Evolutionary conservation across 345 rosid species (phyloP), one percentile per base, ranked within the genome.

Genomic region (Balakata baccata): DNA sequence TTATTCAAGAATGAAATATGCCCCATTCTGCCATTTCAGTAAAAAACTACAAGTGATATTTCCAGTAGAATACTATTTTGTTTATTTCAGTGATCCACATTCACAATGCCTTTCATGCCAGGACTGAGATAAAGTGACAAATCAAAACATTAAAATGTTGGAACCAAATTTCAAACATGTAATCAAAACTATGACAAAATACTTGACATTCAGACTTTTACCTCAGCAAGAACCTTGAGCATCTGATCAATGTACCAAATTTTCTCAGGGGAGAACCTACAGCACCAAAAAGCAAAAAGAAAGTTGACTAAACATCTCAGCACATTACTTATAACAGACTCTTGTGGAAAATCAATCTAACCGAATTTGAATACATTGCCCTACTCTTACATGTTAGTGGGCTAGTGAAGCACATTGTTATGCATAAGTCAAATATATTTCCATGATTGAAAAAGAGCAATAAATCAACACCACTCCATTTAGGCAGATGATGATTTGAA

Each of bases 161-260:
- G 46, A 45, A 74, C 39, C 58, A 78, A 69, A 54, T 51, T n/a
- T 63, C 17, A 66, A 72, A 53, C 64, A 56, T 37, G 18, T 17
- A 61, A 37, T 58, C 39, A 60, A 68, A 52, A 51, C 16, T 11
- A 47, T 51, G 37, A 58, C 43, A n/a, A 51, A 13, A 59, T 8
- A 64, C 34, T 22, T 66, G 29, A 54, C 23, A 53, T 52, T 60
- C 68, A 45, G 67, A 75, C 52, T 80, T 68, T 78, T 91, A 93
- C 99, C 99, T 96, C 92, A 12, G 92, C 84, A 54, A 96, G 95
- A 87, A 93, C 99, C 92, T 89, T 95, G 83, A 95, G 91, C 99
- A 96, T 96, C 89, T 93, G 98, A 86, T 93, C 96, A 74, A 93
- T 90, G 85, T 96, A 91, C 99, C 99, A 95, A 46, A 88, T 83